Conservation (phyloP, 164 flowering plant genomes). For the Piper betle region DNA sequence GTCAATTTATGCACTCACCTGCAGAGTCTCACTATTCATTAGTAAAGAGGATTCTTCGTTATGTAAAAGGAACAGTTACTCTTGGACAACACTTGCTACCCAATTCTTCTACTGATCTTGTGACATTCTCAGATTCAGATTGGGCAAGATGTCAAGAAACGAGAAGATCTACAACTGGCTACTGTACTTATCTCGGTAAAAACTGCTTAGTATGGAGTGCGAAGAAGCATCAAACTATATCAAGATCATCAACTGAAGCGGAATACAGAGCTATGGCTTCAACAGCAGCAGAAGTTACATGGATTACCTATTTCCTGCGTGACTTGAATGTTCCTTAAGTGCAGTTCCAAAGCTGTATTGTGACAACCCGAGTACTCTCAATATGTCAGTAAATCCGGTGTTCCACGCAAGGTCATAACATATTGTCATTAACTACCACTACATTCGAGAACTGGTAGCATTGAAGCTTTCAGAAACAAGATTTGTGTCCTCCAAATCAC, state of each 20-base stretch:
- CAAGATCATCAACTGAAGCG: constrained; percentile 2
- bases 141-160: not conserved
- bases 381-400: not conserved
- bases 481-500: not conserved
- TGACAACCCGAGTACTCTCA: not conserved
- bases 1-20: not conserved
- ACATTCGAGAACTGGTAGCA: not conserved
- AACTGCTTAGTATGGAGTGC: not conserved
- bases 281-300: not conserved
- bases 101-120: not conserved
- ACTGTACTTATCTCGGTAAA: not conserved
- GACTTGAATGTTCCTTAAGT: not conserved
- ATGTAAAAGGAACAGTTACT: not conserved
- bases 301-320: not conserved
- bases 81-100: not conserved
- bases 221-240: not conserved
- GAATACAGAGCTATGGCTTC: constrained; percentile 1
- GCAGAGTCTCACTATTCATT: not conserved
- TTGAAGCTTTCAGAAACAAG: not conserved
- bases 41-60: not conserved
- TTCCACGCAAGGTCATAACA: not conserved
- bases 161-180: not conserved
- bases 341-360: not conserved
- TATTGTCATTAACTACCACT: not conserved
- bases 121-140: not conserved